These are phyloP conservation scores for Diaporthe helianthi DNA, from an alignment of 2,329 filamentous ascomycete species.

Conservation along the genomic window DNA sequence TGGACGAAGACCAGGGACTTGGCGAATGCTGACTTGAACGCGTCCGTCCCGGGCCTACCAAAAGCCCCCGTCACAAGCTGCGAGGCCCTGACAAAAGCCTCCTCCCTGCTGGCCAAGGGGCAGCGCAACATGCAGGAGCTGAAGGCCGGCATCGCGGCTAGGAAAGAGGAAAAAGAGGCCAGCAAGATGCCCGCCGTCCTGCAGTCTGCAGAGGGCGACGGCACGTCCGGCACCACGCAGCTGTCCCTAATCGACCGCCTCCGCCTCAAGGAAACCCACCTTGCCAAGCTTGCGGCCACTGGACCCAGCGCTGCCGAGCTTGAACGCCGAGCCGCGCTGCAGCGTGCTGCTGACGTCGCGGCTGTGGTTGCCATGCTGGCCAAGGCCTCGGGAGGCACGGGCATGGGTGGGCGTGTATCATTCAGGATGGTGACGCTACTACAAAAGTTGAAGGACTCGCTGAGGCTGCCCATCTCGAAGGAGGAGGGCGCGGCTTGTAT, in stretches of 20 bases:
- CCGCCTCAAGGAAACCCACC: conserved; percentile 70
- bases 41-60: conserved; percentile 65
- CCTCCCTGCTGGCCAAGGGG: conserved; percentile 68
- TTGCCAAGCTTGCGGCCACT: conserved; percentile 49
- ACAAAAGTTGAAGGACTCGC: conserved; percentile 72
- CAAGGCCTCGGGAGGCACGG: conserved; percentile 52
- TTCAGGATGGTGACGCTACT: conserved; percentile 71
- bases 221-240: conserved; percentile 46
- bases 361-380: conserved; percentile 72
- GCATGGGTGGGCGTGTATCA: conserved; percentile 63
- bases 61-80: conserved; percentile 60
- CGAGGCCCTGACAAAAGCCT: conserved; percentile 58
- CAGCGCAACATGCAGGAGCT: conserved; percentile 74
- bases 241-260: conserved; percentile 79
- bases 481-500: conserved; percentile 61
- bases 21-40: conserved; percentile 44
- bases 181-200: conserved; percentile 40
- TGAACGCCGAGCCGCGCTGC: conserved; percentile 68
- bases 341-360: conserved; percentile 72
- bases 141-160: conserved; percentile 64
- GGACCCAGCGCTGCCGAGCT: conserved; percentile 62
- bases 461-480: conserved; percentile 60
- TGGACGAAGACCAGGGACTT: conserved; percentile 48
- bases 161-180: conserved; percentile 54
- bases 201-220: conserved; percentile 49